Conservation (phyloP, 306 rosid genomes). For the Vigna unguiculata region DNA sequence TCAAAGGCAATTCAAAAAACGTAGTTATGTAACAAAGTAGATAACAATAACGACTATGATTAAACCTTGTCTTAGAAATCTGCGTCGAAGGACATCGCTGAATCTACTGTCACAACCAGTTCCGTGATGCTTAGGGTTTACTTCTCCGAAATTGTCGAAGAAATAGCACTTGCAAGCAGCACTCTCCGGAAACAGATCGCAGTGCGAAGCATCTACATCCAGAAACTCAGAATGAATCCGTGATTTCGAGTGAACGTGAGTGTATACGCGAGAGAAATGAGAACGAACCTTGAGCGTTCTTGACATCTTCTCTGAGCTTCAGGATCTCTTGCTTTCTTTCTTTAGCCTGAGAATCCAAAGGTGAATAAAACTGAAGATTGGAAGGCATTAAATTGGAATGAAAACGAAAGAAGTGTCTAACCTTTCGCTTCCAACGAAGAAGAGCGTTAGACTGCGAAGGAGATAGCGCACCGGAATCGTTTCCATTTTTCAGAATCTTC, state of each 20-base stretch:
- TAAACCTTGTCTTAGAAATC: slow-evolving; percentile 91
- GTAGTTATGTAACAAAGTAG: not conserved
- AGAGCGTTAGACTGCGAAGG: slow-evolving; percentile 67
- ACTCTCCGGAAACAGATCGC: slow-evolving; percentile 72
- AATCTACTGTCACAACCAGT: slow-evolving; percentile 63
- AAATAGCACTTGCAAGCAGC: slow-evolving; percentile 94
- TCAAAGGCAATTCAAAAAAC: not conserved
- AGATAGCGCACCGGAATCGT: slow-evolving; percentile 40
- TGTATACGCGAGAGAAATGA: not conserved
- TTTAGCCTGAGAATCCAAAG: slow-evolving; percentile 68
- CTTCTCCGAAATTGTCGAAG: slow-evolving; percentile 69
- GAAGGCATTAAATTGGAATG: not conserved
- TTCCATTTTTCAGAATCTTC: slow-evolving; percentile 52
- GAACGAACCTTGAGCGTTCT: slow-evolving; percentile 72
- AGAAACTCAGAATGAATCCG: slow-evolving; percentile 29
- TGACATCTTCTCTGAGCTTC: slow-evolving; percentile 79
- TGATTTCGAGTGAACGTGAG: not conserved
- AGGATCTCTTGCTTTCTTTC: slow-evolving; percentile 85
- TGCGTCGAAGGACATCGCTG: slow-evolving; percentile 84
- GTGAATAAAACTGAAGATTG: not conserved
- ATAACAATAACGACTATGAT: not conserved
- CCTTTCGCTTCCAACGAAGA: slow-evolving; percentile 97
- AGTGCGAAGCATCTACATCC: slow-evolving; percentile 68
- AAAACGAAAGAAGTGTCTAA: slow-evolving; percentile 41
- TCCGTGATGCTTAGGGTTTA: slow-evolving; percentile 50